Conservation (phyloP, 176 grass and related monocot genomes). For the Triticum turgidum region DNA sequence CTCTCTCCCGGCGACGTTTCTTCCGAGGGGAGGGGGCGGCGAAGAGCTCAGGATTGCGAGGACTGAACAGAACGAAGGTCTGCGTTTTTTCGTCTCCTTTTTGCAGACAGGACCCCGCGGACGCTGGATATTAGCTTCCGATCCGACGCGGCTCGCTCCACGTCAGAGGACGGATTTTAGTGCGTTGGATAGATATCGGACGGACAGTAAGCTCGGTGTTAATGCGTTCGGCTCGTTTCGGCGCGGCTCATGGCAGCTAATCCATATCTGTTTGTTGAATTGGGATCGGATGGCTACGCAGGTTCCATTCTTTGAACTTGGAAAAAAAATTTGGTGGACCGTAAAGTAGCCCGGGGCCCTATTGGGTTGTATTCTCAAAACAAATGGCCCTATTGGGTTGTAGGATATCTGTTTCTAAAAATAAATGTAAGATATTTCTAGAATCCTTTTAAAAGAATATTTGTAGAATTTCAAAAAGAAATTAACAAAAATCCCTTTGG, state of each 20-base stretch:
- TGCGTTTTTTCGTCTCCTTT: constrained; percentile 10
- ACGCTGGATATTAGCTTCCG: background rate
- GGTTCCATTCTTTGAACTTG: background rate
- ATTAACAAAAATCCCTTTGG: no score
- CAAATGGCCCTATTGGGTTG: no score
- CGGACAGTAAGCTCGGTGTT: background rate
- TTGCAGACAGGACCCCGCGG: background rate
- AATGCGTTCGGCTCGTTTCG: background rate
- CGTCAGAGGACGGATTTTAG: background rate
- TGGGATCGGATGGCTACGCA: background rate
- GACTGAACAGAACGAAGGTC: background rate
- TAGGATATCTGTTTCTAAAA: no score
- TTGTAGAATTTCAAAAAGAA: no score
- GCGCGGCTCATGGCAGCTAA: background rate
- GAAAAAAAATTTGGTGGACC: background rate
- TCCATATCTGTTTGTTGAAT: background rate
- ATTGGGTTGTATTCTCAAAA: no score
- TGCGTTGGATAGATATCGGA: background rate
- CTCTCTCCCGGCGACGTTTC: background rate
- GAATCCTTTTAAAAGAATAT: no score
- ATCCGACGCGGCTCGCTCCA: background rate
- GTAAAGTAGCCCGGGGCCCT: no score
- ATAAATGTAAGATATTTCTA: no score
- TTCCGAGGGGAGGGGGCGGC: background rate
- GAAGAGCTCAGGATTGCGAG: background rate